Evolutionary conservation across 2,329 filamentous ascomycete species (phyloP).

Genomic region (Neonectria ditissima): DNA sequence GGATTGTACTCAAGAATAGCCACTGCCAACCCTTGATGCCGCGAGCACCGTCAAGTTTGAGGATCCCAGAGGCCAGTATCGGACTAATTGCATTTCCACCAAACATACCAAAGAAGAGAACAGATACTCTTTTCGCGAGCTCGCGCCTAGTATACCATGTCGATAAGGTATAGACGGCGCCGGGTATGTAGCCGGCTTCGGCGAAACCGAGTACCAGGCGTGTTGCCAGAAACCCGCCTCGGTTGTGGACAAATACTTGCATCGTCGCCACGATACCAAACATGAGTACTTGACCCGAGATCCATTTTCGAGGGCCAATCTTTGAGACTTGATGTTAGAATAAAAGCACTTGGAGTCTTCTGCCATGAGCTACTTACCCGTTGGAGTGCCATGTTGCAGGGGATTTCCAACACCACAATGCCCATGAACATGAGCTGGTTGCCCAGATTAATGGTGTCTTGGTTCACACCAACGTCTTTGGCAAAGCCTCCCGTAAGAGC

Average conservation of each 20-base stretch:
- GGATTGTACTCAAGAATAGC: conserved; percentile 59
- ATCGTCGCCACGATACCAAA: conserved; percentile 61
- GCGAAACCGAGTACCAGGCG: conserved; percentile 59
- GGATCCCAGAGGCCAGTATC: conserved; percentile 60
- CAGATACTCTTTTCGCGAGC: conserved; percentile 58
- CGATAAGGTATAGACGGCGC: conserved; percentile 62
- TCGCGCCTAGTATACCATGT: conserved; percentile 63
- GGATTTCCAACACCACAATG: conserved; percentile 63
- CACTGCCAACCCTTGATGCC: conserved; percentile 63
- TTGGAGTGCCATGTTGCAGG: conserved; percentile 60
- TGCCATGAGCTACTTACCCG: conserved; percentile 31
- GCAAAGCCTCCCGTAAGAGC: conserved; percentile 63
- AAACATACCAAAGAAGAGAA: conserved; percentile 67
- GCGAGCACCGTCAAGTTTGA: conserved; percentile 56
- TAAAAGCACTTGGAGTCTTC: neutral
- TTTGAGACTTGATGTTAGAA: conserved; percentile 28
- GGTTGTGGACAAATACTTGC: conserved; percentile 57
- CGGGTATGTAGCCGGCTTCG: conserved; percentile 65
- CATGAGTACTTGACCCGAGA: conserved; percentile 59
- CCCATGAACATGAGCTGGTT: conserved; percentile 66
- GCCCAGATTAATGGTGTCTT: conserved; percentile 63
- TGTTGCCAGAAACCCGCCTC: conserved; percentile 58
- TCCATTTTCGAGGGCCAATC: conserved; percentile 61
- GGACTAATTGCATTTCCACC: conserved; percentile 62
- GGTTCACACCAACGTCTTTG: conserved; percentile 54